These are phyloP conservation scores for Ceriops zippeliana DNA, from an alignment of 345 rosid genomes.

Conservation along the genomic window DNA sequence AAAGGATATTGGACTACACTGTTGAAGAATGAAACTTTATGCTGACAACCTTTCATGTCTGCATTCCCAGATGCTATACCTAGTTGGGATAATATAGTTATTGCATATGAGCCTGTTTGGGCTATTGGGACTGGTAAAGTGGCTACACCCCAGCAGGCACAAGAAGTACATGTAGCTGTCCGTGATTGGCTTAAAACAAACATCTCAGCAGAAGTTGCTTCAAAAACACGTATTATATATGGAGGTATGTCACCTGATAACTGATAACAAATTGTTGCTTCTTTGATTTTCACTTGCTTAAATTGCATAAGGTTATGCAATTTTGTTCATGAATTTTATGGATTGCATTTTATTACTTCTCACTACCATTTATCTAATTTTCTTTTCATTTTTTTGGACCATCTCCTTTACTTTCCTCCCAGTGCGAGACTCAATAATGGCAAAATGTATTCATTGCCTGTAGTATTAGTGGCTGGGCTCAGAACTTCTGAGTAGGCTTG, in stretches of 20 bases:
- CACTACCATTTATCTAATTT: too few relatives aligned
- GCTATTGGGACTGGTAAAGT: slow-evolving; percentile 99
- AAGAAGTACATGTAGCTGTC: slow-evolving; percentile 85
- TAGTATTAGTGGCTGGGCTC: too few relatives aligned
- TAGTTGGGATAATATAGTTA: slow-evolving; percentile 85
- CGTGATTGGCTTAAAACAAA: slow-evolving; percentile 93
- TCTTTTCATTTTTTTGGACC: too few relatives aligned
- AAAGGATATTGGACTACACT: not conserved
- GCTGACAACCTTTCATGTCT: not conserved
- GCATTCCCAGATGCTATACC: slow-evolving; percentile 67
- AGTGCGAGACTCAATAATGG: too few relatives aligned
- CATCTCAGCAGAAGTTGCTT: slow-evolving; percentile 81
- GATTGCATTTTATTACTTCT: not conserved
- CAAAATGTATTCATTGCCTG: too few relatives aligned
- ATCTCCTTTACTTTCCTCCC: too few relatives aligned
- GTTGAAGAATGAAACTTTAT: slow-evolving; percentile 6
- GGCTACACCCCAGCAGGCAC: slow-evolving; percentile 91
- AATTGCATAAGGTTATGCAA: not conserved
- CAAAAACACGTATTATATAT: slow-evolving; percentile 83
- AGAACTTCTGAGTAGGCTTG: too few relatives aligned
- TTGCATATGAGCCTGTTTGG: slow-evolving; percentile 99
- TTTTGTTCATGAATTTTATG: not conserved
- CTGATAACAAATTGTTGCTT: not conserved
- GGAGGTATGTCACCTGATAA: slow-evolving; percentile 54
- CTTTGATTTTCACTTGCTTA: not conserved